phyloP scores from a whole-genome alignment of 106 monocot genomes.

The Narthecium ossifragum region DNA sequence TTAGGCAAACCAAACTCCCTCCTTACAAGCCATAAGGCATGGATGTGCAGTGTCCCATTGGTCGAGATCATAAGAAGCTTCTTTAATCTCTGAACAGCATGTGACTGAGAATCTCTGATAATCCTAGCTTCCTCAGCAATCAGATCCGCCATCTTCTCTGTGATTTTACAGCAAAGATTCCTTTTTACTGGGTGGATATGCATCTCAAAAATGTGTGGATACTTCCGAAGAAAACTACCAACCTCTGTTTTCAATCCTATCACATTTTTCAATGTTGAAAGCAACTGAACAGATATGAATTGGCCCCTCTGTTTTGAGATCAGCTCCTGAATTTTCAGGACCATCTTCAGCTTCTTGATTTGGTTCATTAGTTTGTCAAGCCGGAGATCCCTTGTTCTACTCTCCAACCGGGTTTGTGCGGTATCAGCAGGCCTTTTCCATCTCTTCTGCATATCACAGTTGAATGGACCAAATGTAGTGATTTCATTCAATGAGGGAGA shows the following conservation, averaged over 20 bases:
- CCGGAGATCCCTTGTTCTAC: slow-evolving; percentile 48
- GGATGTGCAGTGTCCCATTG: slow-evolving; percentile 29
- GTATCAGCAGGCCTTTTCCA: slow-evolving; percentile 73
- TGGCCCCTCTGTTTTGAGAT: slow-evolving; percentile 28
- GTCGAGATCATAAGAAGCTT: slow-evolving; percentile 73
- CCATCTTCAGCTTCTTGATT: slow-evolving; percentile 36
- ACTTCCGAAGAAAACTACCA: slow-evolving; percentile 57
- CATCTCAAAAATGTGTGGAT: slow-evolving; percentile 59
- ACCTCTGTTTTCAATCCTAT: slow-evolving; percentile 38
- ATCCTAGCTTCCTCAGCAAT: slow-evolving; percentile 37
- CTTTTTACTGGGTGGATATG: slow-evolving; percentile 38
- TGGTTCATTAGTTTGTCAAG: slow-evolving; percentile 56
- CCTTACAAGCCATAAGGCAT: slow-evolving; percentile 78
- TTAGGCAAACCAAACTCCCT: slow-evolving; percentile 65
- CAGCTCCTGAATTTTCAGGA: slow-evolving; percentile 34
- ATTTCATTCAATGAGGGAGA: not conserved
- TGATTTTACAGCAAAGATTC: slow-evolving; percentile 36
- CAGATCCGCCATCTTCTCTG: slow-evolving; percentile 36
- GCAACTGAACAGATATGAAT: slow-evolving; percentile 48
- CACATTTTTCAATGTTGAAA: slow-evolving; percentile 48
- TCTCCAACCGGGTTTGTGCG: slow-evolving; percentile 65
- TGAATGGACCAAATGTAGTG: slow-evolving; percentile 21
- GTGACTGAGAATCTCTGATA: slow-evolving; percentile 11
- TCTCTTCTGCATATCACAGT: slow-evolving; percentile 25
- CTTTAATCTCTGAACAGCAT: slow-evolving; percentile 36